Conservation (phyloP, 129 eudicot species). For the carrot (Daucus carota) region DH1_v3.0 NC_030384.2:36322501-36323000, state of each 20-base stretch:
- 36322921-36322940: slow-evolving; percentile 77
- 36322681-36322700: neutral
- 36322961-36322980: slow-evolving; percentile 68
- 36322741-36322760: neutral
- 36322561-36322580: neutral
- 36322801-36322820: neutral
- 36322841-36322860: neutral
- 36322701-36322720: too few relatives aligned
- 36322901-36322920: slow-evolving; percentile 99
- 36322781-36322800: neutral
- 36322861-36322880: neutral
- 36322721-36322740: neutral
- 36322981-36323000: slow-evolving; percentile 78
- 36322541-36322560: neutral
- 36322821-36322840: neutral
- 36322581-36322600: neutral
- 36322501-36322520: neutral
- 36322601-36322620: neutral
- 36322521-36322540: neutral
- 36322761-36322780: neutral
- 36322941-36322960: slow-evolving; percentile 81
- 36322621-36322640: neutral
- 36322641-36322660: neutral
- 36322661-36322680: neutral
- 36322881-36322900: slow-evolving; percentile 15